Percentiles rank a stretch among this genome's conserved stretches.
Evolutionary conservation across 805 yeast genomes (phyloP).

Genomic region (Candida xyloterini): DNA sequence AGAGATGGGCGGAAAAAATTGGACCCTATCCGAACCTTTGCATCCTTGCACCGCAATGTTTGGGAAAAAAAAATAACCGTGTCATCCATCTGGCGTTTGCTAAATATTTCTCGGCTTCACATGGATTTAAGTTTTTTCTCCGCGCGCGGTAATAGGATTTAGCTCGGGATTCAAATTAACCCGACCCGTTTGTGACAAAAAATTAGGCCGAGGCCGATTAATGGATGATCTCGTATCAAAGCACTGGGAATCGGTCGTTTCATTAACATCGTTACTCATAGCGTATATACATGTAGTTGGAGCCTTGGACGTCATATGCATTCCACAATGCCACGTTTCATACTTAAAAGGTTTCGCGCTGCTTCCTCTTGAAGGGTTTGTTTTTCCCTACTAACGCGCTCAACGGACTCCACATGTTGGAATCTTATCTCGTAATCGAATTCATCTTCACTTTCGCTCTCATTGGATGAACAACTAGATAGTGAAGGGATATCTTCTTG

Average conservation of each 20-base stretch:
- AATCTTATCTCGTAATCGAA: slow-evolving; percentile 3
- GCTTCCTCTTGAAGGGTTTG: neutral
- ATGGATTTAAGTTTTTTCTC: neutral
- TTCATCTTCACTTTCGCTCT: slow-evolving; percentile 25
- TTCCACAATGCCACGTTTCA: slow-evolving; percentile 2
- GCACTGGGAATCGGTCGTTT: neutral
- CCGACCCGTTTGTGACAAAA: too few species aligned
- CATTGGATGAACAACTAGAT: slow-evolving; percentile 28
- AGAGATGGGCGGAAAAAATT: slow-evolving; percentile 7
- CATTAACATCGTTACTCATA: neutral
- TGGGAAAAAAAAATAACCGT: too few species aligned
- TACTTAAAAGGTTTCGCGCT: neutral
- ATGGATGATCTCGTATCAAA: neutral
- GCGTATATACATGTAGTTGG: neutral
- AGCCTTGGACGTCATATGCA: neutral
- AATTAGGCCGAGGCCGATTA: too few species aligned
- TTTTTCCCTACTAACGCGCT: slow-evolving; percentile 1
- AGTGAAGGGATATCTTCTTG: slow-evolving; percentile 24
- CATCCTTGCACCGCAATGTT: neutral
- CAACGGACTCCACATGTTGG: slow-evolving; percentile 2
- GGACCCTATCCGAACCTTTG: slow-evolving; percentile 1
- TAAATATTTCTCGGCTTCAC: neutral
- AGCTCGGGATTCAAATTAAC: too few species aligned
- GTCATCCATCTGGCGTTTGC: too few species aligned
- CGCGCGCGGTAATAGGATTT: neutral